phyloP scores from a whole-genome alignment of 1,139 yeast species.

The Blastobotrys ciferrii region DNA sequence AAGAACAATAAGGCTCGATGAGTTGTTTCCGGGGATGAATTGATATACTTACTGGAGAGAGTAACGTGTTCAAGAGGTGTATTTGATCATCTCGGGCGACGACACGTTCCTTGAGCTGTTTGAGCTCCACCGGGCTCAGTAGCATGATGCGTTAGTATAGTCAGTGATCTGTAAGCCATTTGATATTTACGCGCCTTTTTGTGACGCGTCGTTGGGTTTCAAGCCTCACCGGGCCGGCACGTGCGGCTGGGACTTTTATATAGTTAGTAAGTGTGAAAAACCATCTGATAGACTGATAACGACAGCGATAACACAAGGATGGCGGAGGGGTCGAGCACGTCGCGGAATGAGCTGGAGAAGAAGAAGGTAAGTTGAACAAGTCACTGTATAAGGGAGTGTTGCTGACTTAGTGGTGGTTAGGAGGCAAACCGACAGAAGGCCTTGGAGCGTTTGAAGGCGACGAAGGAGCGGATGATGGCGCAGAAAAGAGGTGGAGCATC shows the following conservation, averaged over 20 bases:
- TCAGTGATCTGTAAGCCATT: too few species aligned
- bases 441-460: conserved; percentile 52
- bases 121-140: conserved; percentile 1
- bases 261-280: too few species aligned
- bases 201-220: too few species aligned
- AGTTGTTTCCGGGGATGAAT: background rate
- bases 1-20: too few species aligned
- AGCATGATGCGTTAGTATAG: too few species aligned
- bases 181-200: background rate
- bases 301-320: background rate
- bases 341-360: conserved; percentile 6
- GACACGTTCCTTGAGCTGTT: conserved; percentile 1
- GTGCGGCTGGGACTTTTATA: background rate
- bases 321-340: background rate
- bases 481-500: conserved; percentile 1
- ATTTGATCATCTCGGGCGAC: conserved; percentile 25
- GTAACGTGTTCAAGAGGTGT: conserved; percentile 24
- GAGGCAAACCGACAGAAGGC: conserved; percentile 62
- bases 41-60: conserved; percentile 17
- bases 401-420: too few species aligned
- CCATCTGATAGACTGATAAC: background rate
- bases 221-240: background rate
- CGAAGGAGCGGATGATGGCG: conserved; percentile 35
- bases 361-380: conserved; percentile 3
- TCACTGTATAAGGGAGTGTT: background rate